phyloP scores from a whole-genome alignment of 2,329 filamentous ascomycete species.

The Cryphonectria carpinicola region DNA sequence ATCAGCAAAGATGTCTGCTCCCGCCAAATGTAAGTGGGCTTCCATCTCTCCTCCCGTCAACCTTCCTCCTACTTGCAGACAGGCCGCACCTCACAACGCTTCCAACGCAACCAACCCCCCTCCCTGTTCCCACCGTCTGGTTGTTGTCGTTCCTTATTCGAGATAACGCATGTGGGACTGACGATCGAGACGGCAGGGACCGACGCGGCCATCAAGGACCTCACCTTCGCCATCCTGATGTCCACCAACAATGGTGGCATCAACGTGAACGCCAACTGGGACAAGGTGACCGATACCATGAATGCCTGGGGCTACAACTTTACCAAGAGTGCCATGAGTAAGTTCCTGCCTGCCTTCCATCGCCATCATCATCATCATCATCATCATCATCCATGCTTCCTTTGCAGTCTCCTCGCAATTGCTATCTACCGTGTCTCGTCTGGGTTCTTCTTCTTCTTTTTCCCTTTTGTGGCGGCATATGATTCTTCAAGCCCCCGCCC shows the following conservation, averaged over 20 bases:
- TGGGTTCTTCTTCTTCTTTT: background rate
- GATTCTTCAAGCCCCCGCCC: background rate
- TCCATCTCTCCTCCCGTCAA: background rate
- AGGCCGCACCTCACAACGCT: background rate
- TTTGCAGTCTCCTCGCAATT: background rate
- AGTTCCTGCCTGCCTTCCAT: background rate
- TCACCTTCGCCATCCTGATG: slow-evolving; percentile 24
- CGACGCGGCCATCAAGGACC: slow-evolving; percentile 25
- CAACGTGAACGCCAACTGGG: slow-evolving; percentile 23
- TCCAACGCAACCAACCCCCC: background rate
- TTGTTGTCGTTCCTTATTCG: background rate
- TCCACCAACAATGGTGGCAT: slow-evolving; percentile 19
- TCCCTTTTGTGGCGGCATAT: background rate
- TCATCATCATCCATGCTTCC: background rate
- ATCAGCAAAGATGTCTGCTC: slow-evolving; percentile 9
- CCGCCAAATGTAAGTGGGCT: background rate
- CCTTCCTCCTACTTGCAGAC: background rate
- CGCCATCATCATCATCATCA: background rate
- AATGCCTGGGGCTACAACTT: slow-evolving; percentile 22
- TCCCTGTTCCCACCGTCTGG: background rate
- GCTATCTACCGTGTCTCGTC: background rate
- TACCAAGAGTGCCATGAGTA: slow-evolving; percentile 26
- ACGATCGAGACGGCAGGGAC: slow-evolving; percentile 12
- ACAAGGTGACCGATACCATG: slow-evolving; percentile 22
- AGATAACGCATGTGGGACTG: background rate